Evolutionary conservation across 192 early-diverging fungal species (phyloP).

Genomic region (Coemansia sp.): DNA sequence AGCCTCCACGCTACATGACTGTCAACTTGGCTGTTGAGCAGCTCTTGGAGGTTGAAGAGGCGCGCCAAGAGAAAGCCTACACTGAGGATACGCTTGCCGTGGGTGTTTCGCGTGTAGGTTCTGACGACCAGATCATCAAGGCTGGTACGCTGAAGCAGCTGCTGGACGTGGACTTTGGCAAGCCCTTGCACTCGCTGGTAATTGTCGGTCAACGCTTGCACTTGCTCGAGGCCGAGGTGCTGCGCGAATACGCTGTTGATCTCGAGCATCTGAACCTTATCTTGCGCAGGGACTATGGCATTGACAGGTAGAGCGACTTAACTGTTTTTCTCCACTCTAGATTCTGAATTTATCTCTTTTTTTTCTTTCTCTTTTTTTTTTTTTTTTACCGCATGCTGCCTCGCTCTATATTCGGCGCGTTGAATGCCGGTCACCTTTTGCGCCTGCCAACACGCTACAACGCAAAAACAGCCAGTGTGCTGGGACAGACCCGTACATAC

Average conservation of each 20-base stretch:
- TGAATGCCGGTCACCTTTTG: not conserved
- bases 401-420: not conserved
- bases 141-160: constrained; percentile 88
- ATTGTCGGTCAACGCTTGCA: constrained; percentile 89
- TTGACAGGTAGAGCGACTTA: constrained; percentile 21
- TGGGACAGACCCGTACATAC: constrained; percentile 22
- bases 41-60: constrained; percentile 90
- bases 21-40: constrained; percentile 92
- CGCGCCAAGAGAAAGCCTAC: constrained; percentile 72
- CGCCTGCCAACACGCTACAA: not conserved
- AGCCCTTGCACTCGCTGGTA: constrained; percentile 92
- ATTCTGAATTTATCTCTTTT: not conserved
- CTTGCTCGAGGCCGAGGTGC: constrained; percentile 86
- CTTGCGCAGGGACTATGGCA: constrained; percentile 64
- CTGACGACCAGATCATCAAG: constrained; percentile 76
- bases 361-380: not conserved
- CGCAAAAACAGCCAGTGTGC: not conserved
- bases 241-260: constrained; percentile 76
- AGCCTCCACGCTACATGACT: constrained; percentile 98
- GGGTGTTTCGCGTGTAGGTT: constrained; percentile 89
- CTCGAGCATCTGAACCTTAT: constrained; percentile 62
- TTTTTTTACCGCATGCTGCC: not conserved
- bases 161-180: constrained; percentile 84
- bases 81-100: constrained; percentile 80
- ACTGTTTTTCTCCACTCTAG: not conserved